These are phyloP conservation scores for Globisporangium recalcitrans DNA, from an alignment of 352 stramenopile species.

Conservation along the genomic window DNA sequence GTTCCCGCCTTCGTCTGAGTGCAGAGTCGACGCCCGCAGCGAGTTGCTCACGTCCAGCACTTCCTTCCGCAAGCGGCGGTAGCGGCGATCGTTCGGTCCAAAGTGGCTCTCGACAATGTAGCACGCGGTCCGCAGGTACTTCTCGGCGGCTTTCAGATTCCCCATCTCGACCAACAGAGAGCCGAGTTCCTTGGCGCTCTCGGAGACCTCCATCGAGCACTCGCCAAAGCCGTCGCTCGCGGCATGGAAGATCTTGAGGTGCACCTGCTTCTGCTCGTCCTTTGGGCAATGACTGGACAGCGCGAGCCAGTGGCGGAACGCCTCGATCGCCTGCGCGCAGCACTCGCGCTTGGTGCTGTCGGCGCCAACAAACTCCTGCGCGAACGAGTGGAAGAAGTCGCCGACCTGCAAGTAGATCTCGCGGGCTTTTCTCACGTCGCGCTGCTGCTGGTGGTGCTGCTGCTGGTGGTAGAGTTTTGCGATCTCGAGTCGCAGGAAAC, in stretches of 20 bases:
- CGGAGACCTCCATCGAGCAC: slow-evolving; percentile 54
- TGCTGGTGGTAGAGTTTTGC: slow-evolving; percentile 45
- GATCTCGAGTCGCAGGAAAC: slow-evolving; percentile 55
- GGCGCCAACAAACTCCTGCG: slow-evolving; percentile 41
- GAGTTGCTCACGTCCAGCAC: slow-evolving; percentile 36
- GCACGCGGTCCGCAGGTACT: slow-evolving; percentile 28
- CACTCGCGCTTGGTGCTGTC: slow-evolving; percentile 55
- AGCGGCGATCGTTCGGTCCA: slow-evolving; percentile 45
- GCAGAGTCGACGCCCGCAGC: slow-evolving; percentile 20
- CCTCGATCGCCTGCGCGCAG: slow-evolving; percentile 50
- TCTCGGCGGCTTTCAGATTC: slow-evolving; percentile 34
- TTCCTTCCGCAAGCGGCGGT: slow-evolving; percentile 37
- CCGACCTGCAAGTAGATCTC: slow-evolving; percentile 32
- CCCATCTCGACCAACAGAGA: slow-evolving; percentile 33
- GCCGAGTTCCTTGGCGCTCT: slow-evolving; percentile 35
- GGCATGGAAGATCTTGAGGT: slow-evolving; percentile 35
- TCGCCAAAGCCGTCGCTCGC: slow-evolving; percentile 53
- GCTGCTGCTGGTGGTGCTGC: slow-evolving; percentile 8
- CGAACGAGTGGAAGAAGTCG: slow-evolving; percentile 58
- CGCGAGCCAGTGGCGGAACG: slow-evolving; percentile 43
- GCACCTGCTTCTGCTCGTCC: slow-evolving; percentile 37
- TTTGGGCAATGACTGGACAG: slow-evolving; percentile 19
- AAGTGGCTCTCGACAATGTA: slow-evolving; percentile 56
- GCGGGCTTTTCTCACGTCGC: slow-evolving; percentile 12
- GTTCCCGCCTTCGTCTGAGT: slow-evolving; percentile 16